Conservation (phyloP, 2,329 filamentous ascomycete genomes). For the Cladosporium sp. region DNA sequence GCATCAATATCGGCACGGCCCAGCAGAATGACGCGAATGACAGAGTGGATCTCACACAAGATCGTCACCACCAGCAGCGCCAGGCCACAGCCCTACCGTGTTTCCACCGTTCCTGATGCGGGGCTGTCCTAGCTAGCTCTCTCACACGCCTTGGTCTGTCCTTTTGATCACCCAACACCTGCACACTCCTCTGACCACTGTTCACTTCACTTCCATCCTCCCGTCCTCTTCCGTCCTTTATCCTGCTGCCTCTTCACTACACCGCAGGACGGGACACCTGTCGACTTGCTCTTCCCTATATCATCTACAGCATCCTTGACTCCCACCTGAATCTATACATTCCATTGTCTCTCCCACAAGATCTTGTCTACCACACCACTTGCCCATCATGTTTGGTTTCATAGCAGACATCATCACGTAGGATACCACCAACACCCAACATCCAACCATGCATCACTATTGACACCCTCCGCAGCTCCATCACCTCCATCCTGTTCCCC, state of each 20-base stretch:
- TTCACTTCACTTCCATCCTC: neutral
- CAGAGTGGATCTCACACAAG: too few relatives aligned
- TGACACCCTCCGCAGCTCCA: constrained; percentile 53
- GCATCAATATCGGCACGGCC: too few relatives aligned
- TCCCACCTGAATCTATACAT: too few relatives aligned
- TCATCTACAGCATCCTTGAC: too few relatives aligned
- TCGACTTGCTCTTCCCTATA: neutral
- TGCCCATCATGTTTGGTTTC: constrained; percentile 41
- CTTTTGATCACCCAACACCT: constrained; percentile 1
- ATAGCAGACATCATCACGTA: constrained; percentile 74
- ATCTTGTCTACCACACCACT: neutral
- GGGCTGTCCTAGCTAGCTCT: too few relatives aligned
- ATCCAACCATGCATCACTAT: constrained; percentile 13
- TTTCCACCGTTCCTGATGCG: too few relatives aligned
- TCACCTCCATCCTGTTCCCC: constrained; percentile 87
- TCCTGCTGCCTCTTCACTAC: constrained; percentile 2
- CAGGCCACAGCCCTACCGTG: too few relatives aligned
- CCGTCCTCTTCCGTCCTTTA: neutral
- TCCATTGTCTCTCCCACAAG: neutral
- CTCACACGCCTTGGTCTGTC: neutral
- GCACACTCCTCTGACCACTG: neutral
- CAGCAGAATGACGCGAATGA: too few relatives aligned
- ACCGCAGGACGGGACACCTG: constrained; percentile 2
- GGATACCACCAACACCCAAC: constrained; percentile 33
- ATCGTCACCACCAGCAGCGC: too few relatives aligned